Evolutionary conservation across 495 filamentous ascomycete genomes (phyloP).

Genomic region (Aspergillus heteromorphus): DNA sequence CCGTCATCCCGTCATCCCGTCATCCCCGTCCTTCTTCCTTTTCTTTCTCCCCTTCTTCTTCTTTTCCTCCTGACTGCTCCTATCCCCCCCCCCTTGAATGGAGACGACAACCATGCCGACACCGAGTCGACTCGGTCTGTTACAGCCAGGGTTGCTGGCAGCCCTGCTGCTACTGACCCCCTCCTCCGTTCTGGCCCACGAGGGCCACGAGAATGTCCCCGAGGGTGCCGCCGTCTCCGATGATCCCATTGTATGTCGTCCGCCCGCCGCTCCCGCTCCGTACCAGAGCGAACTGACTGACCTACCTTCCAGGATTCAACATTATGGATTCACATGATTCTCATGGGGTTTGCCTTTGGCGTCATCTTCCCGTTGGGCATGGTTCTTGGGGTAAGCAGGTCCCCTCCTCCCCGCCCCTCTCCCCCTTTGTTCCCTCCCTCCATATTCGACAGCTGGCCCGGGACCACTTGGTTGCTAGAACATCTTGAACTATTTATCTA

Average conservation of each 20-base stretch:
- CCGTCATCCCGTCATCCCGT: no score
- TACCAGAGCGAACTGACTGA: constrained; percentile 1
- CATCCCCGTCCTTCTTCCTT: constrained; percentile 7
- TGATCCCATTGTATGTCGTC: constrained; percentile 88
- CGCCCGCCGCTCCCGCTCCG: background rate
- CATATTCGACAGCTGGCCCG: background rate
- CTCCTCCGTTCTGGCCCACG: constrained; percentile 52
- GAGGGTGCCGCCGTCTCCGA: constrained; percentile 70
- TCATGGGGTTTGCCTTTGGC: constrained; percentile 85
- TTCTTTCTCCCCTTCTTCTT: constrained; percentile 4
- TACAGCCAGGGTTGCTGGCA: constrained; percentile 14
- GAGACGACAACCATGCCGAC: constrained; percentile 9
- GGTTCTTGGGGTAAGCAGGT: constrained; percentile 75
- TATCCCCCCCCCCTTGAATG: background rate
- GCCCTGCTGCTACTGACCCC: constrained; percentile 28
- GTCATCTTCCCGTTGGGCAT: constrained; percentile 90
- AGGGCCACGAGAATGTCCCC: constrained; percentile 68
- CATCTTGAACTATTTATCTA: background rate
- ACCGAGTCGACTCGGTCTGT: constrained; percentile 8
- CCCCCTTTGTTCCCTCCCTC: background rate
- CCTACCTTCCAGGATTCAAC: constrained; percentile 57
- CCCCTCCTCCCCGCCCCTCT: no score
- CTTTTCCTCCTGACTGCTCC: background rate
- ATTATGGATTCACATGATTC: constrained; percentile 88
- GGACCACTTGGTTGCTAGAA: background rate